Evolutionary conservation across 495 filamentous ascomycete genomes (phyloP), one percentile per base, ranked within the genome.

Genomic region (Daldinia childiae): DNA sequence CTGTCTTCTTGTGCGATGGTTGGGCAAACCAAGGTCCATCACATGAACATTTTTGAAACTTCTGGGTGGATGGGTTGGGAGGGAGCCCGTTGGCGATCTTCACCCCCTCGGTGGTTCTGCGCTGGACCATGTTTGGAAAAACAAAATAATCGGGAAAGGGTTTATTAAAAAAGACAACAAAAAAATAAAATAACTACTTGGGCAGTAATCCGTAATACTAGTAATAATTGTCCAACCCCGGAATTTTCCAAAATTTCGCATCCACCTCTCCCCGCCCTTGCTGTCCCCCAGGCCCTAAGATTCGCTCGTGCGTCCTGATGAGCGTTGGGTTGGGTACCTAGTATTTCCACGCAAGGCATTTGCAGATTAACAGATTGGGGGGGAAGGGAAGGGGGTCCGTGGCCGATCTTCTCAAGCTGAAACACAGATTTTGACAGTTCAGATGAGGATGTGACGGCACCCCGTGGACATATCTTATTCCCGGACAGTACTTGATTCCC

Each of bases 401-500:
- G 29, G 66, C 57, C 54, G 70, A 73, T 73, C 66, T 62, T 62
- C 58, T 66, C 62, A 56, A 52, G 34, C 62, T 73, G 71, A 73
- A 73, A 73, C 71, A 66, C 45, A 54, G 50, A 51, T 57, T 58
- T 69, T 58, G 58, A 63, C 62, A 69, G 66, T 63, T 66, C 50
- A 63, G 62, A 73, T 56, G 60, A 57, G 54, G 69, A 64, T 58
- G 54, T 19, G 30, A 57, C 54, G 24, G 50, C 30, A 54, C 50
- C 50, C 50, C 26, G 12, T 54, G 50, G 50, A 14, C 50, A 30
- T 54, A 54, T 54, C 12, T 54, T 54, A 30, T 54, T 54, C 50
- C 50, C 50, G 50, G 26, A 48, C 19, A 21, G 43, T 24, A 24
- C 43, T 48, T 41, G 39, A 48, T 48, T 48, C 19, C 43, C 43